These are phyloP conservation scores for Cadophora sp. DNA, from an alignment of 2,329 filamentous ascomycete species.

Conservation along the genomic window DNA sequence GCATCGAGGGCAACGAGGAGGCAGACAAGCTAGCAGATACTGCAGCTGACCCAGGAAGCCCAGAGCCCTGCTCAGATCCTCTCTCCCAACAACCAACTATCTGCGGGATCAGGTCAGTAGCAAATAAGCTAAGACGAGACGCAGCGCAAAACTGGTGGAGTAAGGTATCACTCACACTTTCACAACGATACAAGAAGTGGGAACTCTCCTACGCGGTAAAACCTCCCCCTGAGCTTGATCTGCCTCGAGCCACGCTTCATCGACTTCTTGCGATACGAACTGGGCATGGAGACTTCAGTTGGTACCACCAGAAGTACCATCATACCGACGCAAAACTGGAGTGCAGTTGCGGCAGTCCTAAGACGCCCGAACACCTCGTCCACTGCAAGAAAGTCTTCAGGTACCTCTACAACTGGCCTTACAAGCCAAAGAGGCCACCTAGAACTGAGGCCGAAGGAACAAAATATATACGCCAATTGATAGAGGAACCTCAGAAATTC, in stretches of 20 bases:
- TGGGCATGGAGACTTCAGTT: background rate
- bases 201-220: background rate
- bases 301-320: background rate
- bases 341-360: background rate
- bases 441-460: no score
- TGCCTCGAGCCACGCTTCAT: background rate
- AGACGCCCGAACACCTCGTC: background rate
- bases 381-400: no score
- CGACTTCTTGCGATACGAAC: background rate
- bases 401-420: no score
- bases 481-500: no score
- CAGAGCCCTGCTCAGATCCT: no score
- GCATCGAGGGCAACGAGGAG: background rate
- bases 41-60: background rate
- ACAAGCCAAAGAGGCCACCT: no score
- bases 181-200: background rate
- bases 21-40: background rate
- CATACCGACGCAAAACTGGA: background rate
- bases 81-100: background rate
- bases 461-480: no score
- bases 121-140: background rate
- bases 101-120: background rate
- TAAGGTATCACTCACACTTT: background rate
- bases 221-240: background rate
- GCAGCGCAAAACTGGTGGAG: background rate